Conservation (phyloP, 768 basidiomycete genomes). For the Hydnum rufescens region DNA sequence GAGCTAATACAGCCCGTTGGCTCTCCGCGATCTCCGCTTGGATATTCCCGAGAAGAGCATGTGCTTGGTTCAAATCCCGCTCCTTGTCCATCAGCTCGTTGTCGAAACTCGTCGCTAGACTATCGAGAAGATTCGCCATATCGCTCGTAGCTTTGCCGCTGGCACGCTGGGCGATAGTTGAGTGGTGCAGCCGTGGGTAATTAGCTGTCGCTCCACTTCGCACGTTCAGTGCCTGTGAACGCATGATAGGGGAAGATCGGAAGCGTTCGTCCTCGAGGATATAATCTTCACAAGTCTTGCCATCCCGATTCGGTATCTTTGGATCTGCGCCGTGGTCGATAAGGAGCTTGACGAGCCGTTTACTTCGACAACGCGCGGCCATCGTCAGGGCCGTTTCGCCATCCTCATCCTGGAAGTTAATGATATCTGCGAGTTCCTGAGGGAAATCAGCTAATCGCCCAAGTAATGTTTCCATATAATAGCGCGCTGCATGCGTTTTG, state of each 20-base stretch:
- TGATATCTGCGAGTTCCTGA: slow-evolving; percentile 88
- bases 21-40: slow-evolving; percentile 80
- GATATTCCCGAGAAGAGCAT: slow-evolving; percentile 66
- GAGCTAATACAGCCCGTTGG: slow-evolving; percentile 49
- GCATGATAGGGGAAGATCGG: slow-evolving; percentile 70
- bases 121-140: slow-evolving; percentile 69
- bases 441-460: slow-evolving; percentile 78
- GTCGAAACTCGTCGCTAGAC: slow-evolving; percentile 76
- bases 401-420: slow-evolving; percentile 98
- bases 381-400: slow-evolving; percentile 95
- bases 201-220: slow-evolving; percentile 5
- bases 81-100: slow-evolving; percentile 83
- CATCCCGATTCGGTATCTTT: slow-evolving; percentile 82
- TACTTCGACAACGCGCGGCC: slow-evolving; percentile 87
- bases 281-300: slow-evolving; percentile 95
- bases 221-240: slow-evolving; percentile 28
- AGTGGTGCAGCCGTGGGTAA: slow-evolving; percentile 56
- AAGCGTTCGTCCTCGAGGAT: slow-evolving; percentile 97
- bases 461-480: slow-evolving; percentile 96
- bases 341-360: slow-evolving; percentile 84
- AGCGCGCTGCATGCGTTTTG: slow-evolving; percentile 95
- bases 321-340: slow-evolving; percentile 95
- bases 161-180: slow-evolving; percentile 65
- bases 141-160: slow-evolving; percentile 72
- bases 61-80: slow-evolving; percentile 76